Percentiles rank a stretch among this genome's conserved stretches.
phyloP scores from a whole-genome alignment of 2,329 filamentous ascomycete species.

The Mycosphaerella sp. region DNA sequence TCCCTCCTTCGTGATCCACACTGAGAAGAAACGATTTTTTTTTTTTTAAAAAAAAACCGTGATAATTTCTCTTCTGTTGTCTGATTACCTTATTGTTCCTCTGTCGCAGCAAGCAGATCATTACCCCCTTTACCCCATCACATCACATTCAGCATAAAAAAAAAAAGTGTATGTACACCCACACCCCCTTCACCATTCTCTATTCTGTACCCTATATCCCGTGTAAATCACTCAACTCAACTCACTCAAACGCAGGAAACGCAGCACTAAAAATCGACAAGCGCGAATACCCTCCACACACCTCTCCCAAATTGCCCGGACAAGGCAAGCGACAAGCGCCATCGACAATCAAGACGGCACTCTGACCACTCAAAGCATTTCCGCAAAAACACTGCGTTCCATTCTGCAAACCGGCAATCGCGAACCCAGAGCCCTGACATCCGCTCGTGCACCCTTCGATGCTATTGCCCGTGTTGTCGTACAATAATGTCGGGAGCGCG shows the following conservation, averaged over 20 bases:
- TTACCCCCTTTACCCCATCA: too few relatives aligned
- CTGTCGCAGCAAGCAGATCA: too few relatives aligned
- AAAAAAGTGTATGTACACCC: too few relatives aligned
- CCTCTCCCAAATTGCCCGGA: slow-evolving; percentile 27
- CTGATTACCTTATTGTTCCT: too few relatives aligned
- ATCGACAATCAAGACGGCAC: slow-evolving; percentile 24
- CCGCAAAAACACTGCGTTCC: slow-evolving; percentile 32
- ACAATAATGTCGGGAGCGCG: slow-evolving; percentile 24
- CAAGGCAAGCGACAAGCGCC: slow-evolving; percentile 28
- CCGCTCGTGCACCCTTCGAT: slow-evolving; percentile 28
- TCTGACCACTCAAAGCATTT: slow-evolving; percentile 22
- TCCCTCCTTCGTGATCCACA: too few relatives aligned
- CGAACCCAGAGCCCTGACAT: slow-evolving; percentile 28
- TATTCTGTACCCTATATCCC: not conserved
- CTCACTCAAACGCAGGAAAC: slow-evolving; percentile 12
- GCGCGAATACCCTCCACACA: slow-evolving; percentile 26
- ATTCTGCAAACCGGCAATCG: slow-evolving; percentile 32
- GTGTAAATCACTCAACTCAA: not conserved
- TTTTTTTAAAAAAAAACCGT: too few relatives aligned
- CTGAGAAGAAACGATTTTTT: too few relatives aligned
- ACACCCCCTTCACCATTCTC: too few relatives aligned
- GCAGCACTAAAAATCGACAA: slow-evolving; percentile 24
- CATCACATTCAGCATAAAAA: too few relatives aligned
- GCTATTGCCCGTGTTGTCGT: slow-evolving; percentile 22
- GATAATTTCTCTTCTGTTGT: too few relatives aligned